Evolutionary conservation across 352 stramenopile species (phyloP), one percentile per base, ranked within the genome.

Genomic region (Nothophytophthora sp.): DNA sequence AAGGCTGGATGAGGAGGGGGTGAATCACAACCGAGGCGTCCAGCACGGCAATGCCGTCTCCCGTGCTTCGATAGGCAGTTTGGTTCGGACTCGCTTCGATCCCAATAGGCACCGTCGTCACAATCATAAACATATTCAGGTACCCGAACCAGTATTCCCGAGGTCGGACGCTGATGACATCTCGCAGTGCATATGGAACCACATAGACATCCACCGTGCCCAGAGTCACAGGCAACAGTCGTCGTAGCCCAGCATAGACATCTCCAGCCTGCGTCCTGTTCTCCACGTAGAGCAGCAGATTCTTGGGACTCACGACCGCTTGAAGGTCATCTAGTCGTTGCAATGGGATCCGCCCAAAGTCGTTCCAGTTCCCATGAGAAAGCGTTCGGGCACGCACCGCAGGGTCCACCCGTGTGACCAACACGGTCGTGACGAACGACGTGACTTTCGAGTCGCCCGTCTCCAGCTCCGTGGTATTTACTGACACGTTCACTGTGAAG

Each of bases 291-390:
- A 83, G 51, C 22, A 78, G 49, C 13, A 83, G 34, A 46, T 76
- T 37, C 13, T 80, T 63, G 8, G 69, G 69, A 25, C 24, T 55
- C 12, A 29, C 51, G 11, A 74, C 54, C 52, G 76, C 73, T 20
- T 70, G 58, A 1, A 46, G 45, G 8, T 30, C 24, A 40, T 83
- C 69, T 12, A 69, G 33, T n/a, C 66, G 63, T 19, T 68, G 40
- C 20, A 83, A 75, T 9, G 73, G 73, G 4, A 83, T n/a, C 0
- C 51, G 66, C 3, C 76, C 57, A 42, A 83, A 83, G 9, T 54
- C 43, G 16, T 70, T 76, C 37, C 55, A 41, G 29, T 49, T 49
- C 15, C 28, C 41, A 37, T 60, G 65, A 13, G 53, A 55, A 19
- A 67, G 16, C 8, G 40, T 32, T n/a, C 39, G 54, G 1, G 48